Evolutionary conservation across 345 rosid species (phyloP), one percentile per base, ranked within the genome.

Genomic region (Laguncularia racemosa): DNA sequence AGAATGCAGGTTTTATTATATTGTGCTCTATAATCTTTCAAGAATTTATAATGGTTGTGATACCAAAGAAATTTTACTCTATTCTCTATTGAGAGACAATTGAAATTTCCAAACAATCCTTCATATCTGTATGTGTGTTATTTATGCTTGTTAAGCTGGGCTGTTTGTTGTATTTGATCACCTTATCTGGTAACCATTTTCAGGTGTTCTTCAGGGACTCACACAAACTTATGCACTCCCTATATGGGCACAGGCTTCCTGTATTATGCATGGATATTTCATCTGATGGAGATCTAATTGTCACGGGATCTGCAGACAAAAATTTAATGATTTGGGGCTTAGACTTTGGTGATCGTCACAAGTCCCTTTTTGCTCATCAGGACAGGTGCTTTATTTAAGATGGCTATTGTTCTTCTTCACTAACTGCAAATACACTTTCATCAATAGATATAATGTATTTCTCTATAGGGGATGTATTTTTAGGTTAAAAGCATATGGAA

Each of bases 271-370:
- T 93, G 88, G 99, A 93, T 76, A 84, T 84, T 57, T 93, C 97
- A 56, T 93, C 99, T 6, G 97, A 93, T 75, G 99, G 99, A 62
- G 96, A 79, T 74, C 67, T 87, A 77, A 76, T 93, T 56, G 97
- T 89, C 52, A 89, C 97, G 48, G 97, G 99, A 43, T 93, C 97
- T 38, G 95, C 89, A 57, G 97, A 93, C 76, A 93, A 93, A 70
- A 93, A 93, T 78, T 50, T 93, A 60, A 89, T 84, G 73, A 89
- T 93, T 56, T 93, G 97, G 99, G 99, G 97, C 56, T 68, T 93
- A 77, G 99, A 93, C 78, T 93, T 93, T 70, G 97, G 99, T 53
- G 92, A 93, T 69, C 91, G 99, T 72, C 99, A 89, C 52, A 93
- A 81, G 68, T 89, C 99, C 57, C 78, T 93, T 63, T 93, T 93